Evolutionary conservation across 2,329 filamentous ascomycete genomes (phyloP).

Genomic region (Trichoderma lentiforme): DNA sequence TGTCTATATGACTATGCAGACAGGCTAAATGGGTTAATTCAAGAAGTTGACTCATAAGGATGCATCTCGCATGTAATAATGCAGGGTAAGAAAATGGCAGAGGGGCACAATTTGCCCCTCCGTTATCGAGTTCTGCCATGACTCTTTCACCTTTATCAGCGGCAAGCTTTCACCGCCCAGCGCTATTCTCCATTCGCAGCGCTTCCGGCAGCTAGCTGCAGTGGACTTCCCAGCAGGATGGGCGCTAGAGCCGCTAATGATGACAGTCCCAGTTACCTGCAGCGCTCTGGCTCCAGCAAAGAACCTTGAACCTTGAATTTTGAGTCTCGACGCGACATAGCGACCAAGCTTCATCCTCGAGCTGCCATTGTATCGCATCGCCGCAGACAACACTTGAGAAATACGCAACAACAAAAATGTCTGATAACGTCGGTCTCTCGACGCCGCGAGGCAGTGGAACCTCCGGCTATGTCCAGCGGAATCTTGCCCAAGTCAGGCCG

Average conservation of each 20-base stretch:
- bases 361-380: background rate
- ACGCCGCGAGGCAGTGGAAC: constrained; percentile 94
- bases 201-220: background rate
- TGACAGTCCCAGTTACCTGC: background rate
- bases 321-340: background rate
- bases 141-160: constrained; percentile 14
- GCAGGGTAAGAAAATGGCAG: constrained; percentile 7
- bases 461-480: constrained; percentile 95
- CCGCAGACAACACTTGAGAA: background rate
- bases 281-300: background rate
- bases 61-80: background rate
- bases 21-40: background rate
- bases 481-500: constrained; percentile 81
- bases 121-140: constrained; percentile 28
- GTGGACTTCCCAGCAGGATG: background rate
- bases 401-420: constrained; percentile 57
- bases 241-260: constrained; percentile 3
- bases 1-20: background rate
- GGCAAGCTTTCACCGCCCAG: background rate
- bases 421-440: constrained; percentile 92
- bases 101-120: constrained; percentile 21
- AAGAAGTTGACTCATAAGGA: constrained; percentile 10
- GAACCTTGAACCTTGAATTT: background rate
- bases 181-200: background rate
- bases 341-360: background rate